phyloP scores from a whole-genome alignment of 257 asterid species.

The Salvia rosmarinus region DNA sequence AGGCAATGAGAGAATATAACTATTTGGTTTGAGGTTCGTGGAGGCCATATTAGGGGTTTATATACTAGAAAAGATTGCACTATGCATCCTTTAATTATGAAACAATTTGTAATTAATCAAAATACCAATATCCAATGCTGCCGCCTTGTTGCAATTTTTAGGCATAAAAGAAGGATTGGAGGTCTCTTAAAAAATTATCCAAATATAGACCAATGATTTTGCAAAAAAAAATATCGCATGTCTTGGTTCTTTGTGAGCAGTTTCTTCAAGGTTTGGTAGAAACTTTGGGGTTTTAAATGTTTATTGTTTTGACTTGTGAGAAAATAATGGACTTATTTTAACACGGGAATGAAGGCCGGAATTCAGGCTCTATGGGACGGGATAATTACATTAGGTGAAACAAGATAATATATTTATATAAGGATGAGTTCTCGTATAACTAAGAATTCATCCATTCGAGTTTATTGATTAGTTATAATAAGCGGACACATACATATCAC shows the following conservation, averaged over 20 bases:
- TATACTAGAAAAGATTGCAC: slow-evolving; percentile 29
- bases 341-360: slow-evolving; percentile 1
- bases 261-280: slow-evolving; percentile 32
- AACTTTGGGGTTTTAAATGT: not conserved
- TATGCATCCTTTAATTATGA: not conserved
- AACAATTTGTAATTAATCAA: not conserved
- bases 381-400: slow-evolving; percentile 37
- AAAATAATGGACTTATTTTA: slow-evolving; percentile 11
- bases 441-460: no score
- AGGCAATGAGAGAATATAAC: slow-evolving; percentile 2
- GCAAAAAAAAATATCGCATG: slow-evolving; percentile 31
- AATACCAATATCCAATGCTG: not conserved
- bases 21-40: slow-evolving; percentile 30
- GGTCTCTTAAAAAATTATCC: not conserved
- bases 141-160: slow-evolving; percentile 19
- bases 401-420: not conserved
- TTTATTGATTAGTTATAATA: no score
- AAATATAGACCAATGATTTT: not conserved
- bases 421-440: no score
- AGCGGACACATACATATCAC: no score
- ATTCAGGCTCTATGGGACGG: slow-evolving; percentile 15
- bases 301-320: slow-evolving; percentile 13
- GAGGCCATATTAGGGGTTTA: slow-evolving; percentile 36
- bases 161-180: slow-evolving; percentile 5
- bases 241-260: slow-evolving; percentile 26